Conservation (phyloP, 306 rosid genomes). For the Pterocarpus santalinus region DNA sequence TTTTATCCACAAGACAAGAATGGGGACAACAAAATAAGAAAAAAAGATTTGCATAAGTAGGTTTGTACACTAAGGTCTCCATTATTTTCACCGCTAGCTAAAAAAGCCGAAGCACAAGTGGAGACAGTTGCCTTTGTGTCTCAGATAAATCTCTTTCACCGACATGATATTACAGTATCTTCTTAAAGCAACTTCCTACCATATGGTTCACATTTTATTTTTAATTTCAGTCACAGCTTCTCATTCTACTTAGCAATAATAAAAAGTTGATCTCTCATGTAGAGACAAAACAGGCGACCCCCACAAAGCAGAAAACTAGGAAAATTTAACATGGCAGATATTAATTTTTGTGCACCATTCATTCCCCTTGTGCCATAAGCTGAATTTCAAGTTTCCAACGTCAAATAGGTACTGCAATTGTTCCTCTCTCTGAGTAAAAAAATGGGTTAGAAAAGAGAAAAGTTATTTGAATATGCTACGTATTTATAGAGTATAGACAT, state of each 20-base stretch:
- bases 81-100: background rate
- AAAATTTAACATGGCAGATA: background rate
- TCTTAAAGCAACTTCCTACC: background rate
- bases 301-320: constrained; percentile 28
- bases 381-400: constrained; percentile 4
- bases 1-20: too few relatives aligned
- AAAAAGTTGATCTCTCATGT: constrained; percentile 14
- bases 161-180: background rate
- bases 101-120: background rate
- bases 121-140: background rate
- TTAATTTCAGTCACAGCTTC: background rate
- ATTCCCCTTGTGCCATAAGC: constrained; percentile 23
- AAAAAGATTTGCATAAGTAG: too few relatives aligned
- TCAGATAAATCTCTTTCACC: background rate
- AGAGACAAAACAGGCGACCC: constrained; percentile 42
- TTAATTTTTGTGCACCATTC: constrained; percentile 39
- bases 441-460: background rate
- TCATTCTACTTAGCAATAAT: background rate
- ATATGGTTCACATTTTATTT: background rate
- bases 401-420: background rate
- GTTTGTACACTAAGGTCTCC: background rate
- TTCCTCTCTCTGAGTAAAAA: background rate
- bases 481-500: too few relatives aligned
- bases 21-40: too few relatives aligned
- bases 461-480: too few relatives aligned